Percentiles rank a stretch among this genome's conserved stretches.
Conservation (phyloP, 192 early-diverging fungal species). For the Coemansia sp. region DNA sequence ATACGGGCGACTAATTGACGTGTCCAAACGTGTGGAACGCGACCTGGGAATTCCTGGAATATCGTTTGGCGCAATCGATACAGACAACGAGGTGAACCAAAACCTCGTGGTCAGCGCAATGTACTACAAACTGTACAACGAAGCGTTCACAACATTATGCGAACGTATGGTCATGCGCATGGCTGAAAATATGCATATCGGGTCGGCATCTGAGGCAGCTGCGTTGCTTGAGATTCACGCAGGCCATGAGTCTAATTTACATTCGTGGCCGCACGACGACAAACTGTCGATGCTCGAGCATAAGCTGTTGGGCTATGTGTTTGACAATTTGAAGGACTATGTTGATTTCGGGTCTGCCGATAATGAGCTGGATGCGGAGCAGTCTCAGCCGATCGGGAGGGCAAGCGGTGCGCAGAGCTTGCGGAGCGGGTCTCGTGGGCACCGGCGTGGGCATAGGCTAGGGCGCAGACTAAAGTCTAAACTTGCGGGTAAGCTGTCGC, state of each 20-base stretch:
- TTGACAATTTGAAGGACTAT: slow-evolving; percentile 11
- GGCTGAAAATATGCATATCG: slow-evolving; percentile 11
- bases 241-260: neutral
- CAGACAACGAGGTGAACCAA: slow-evolving; percentile 29
- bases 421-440: too few relatives aligned
- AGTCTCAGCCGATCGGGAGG: too few relatives aligned
- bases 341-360: neutral
- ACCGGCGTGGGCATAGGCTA: neutral
- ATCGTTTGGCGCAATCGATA: slow-evolving; percentile 15
- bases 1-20: slow-evolving; percentile 30
- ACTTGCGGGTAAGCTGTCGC: slow-evolving; percentile 14
- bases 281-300: slow-evolving; percentile 38
- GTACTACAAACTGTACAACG: slow-evolving; percentile 51
- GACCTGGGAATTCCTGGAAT: slow-evolving; percentile 43
- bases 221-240: slow-evolving; percentile 21
- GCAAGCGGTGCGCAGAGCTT: too few relatives aligned
- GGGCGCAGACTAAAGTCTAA: slow-evolving; percentile 12
- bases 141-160: slow-evolving; percentile 35
- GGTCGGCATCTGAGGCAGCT: slow-evolving; percentile 16
- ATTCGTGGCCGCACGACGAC: slow-evolving; percentile 16
- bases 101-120: slow-evolving; percentile 46
- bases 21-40: slow-evolving; percentile 30
- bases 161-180: slow-evolving; percentile 41
- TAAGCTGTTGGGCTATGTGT: slow-evolving; percentile 32
- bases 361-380: too few relatives aligned